Percentiles rank a stretch among this genome's conserved stretches.
Evolutionary conservation across 768 basidiomycete genomes (phyloP).

Genomic region (Psilocybe cubensis): DNA sequence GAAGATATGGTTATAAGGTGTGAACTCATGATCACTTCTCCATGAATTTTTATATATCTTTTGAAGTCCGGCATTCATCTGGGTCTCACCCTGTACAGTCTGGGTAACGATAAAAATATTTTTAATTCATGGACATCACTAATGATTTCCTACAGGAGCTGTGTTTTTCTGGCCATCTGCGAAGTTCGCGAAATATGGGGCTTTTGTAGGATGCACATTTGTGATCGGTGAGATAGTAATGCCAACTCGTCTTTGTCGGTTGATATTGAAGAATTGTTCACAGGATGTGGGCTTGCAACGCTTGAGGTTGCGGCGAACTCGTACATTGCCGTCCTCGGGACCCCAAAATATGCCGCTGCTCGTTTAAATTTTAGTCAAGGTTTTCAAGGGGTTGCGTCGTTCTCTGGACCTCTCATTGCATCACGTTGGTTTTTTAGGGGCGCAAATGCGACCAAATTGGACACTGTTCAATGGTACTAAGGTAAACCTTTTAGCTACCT

Average conservation of each 20-base stretch:
- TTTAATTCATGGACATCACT: neutral
- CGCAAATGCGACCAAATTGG: conserved; percentile 59
- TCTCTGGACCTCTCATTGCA: conserved; percentile 76
- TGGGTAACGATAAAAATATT: conserved; percentile 38
- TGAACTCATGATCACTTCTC: neutral
- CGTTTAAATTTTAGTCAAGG: conserved; percentile 82
- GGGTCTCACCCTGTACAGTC: conserved; percentile 60
- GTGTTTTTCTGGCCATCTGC: conserved; percentile 84
- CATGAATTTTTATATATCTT: neutral
- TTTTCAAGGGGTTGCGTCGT: conserved; percentile 77
- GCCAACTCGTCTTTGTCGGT: neutral
- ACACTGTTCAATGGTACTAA: conserved; percentile 72
- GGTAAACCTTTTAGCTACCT: neutral
- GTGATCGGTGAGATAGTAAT: conserved; percentile 51
- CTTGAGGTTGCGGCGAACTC: conserved; percentile 80
- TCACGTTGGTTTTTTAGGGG: conserved; percentile 76
- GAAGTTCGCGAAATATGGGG: conserved; percentile 65
- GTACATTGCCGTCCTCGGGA: conserved; percentile 73
- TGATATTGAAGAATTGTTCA: neutral
- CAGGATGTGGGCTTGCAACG: conserved; percentile 67
- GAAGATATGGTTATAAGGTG: conserved; percentile 68
- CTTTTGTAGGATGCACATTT: conserved; percentile 76
- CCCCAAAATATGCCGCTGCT: conserved; percentile 71
- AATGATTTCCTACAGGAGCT: conserved; percentile 46
- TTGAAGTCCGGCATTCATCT: conserved; percentile 58